Base-by-base conservation (phyloP, 2,329 filamentous ascomycete genomes). In the Stemphylium vesicarium region DNA sequence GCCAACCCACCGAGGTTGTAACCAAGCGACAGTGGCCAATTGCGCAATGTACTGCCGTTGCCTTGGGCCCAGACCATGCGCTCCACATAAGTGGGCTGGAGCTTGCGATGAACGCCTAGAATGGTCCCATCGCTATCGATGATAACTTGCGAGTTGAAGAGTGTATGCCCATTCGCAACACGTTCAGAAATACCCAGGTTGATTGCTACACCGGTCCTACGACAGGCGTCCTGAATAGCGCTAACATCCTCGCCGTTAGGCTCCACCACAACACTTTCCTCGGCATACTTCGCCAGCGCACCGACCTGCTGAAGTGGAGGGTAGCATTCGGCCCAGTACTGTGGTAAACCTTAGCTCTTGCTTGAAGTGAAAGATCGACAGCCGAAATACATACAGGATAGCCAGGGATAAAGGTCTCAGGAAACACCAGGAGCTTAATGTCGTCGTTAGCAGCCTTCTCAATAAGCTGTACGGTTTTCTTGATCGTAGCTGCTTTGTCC, bases 301-400 rank as follows among this genome's bases (percentile, higher is more conserved):
- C 50, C 54, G 20, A 71, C 70, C 53, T 75, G 72, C 41, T 71
- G 68, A 2, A 75, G 60, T 6, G 73, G 71, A 16, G 72, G 67
- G 51, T 75, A 75, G 56, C 71, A 75, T 50, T 75, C 69, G 50
- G 68, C 66, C 59, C 64, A 76, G 50, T 75, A 75, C 71, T 73
- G 33, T 39, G 46, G 26, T 11, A 11, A 29, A 29, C 26, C 7
- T 29, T 29, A 29, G 9, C 26, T 29, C 26, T 29, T 29, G 26
- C 9, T 29, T 9, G 7, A 29, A 29, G 26, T 10, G 8, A 2
- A 11, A 29, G 9, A 29, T 29, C 9, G 8, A 29, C 26, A 10
- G 4, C 26, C 26, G 10, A 29, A 11, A 29, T 10, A 29, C 26
- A 29, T 29, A 29, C 26, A 29, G 26, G 26, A 29, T 29, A 29